Percentiles rank a stretch among this genome's conserved stretches.
These are phyloP conservation scores for Acanthamoeba healyi DNA, from an alignment of 208 protist species.

Conservation along the genomic window DNA sequence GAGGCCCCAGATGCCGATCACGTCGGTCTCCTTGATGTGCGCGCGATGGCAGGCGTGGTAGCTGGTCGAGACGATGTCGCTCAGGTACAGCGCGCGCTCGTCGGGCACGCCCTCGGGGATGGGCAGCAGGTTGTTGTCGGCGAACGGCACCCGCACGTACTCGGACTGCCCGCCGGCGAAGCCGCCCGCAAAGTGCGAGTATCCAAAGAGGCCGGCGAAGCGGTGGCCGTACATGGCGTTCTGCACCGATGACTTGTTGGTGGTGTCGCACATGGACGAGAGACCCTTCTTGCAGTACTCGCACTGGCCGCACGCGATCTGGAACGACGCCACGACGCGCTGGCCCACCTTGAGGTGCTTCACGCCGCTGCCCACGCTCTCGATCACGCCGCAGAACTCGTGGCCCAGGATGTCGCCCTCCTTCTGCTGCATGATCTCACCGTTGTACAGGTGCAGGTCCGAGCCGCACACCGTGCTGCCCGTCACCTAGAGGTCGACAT, in stretches of 20 bases:
- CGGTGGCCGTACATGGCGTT: slow-evolving; percentile 82
- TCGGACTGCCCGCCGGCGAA: slow-evolving; percentile 80
- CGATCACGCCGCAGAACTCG: slow-evolving; percentile 80
- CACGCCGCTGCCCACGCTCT: slow-evolving; percentile 77
- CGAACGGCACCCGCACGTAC: slow-evolving; percentile 82
- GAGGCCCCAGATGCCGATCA: slow-evolving; percentile 76
- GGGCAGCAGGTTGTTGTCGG: slow-evolving; percentile 78
- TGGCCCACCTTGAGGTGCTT: slow-evolving; percentile 76
- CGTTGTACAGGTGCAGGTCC: slow-evolving; percentile 85
- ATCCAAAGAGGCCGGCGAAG: slow-evolving; percentile 82
- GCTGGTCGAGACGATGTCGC: slow-evolving; percentile 76
- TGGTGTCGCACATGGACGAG: slow-evolving; percentile 78
- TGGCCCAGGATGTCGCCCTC: slow-evolving; percentile 84
- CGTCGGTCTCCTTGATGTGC: slow-evolving; percentile 69
- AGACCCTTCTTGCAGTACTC: slow-evolving; percentile 83
- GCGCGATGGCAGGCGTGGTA: slow-evolving; percentile 75
- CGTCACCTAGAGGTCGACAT: slow-evolving; percentile 76
- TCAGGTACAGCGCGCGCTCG: slow-evolving; percentile 77
- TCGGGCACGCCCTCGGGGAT: slow-evolving; percentile 77
- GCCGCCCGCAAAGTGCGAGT: slow-evolving; percentile 81
- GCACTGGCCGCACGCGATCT: slow-evolving; percentile 81
- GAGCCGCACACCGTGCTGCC: slow-evolving; percentile 82
- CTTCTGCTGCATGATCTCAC: slow-evolving; percentile 81
- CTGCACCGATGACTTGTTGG: slow-evolving; percentile 80
- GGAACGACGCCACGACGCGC: slow-evolving; percentile 72